Percentiles rank a stretch among this genome's conserved stretches.
phyloP scores from a whole-genome alignment of 495 filamentous ascomycete species.

The Penicillium crystallinum region DNA sequence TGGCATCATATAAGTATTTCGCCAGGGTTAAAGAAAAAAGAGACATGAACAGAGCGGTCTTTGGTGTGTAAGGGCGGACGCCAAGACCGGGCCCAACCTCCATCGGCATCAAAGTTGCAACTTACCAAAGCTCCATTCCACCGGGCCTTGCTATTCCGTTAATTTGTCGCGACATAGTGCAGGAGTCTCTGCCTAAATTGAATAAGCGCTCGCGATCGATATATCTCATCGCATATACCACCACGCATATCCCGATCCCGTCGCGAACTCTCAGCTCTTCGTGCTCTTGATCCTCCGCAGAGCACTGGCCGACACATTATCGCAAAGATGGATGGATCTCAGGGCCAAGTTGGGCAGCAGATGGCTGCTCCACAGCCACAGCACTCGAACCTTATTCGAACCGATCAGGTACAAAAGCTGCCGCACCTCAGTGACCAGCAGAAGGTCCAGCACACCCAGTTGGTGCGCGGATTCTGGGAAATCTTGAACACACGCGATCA shows the following conservation, averaged over 20 bases:
- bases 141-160: neutral
- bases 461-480: constrained; percentile 57
- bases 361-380: constrained; percentile 34
- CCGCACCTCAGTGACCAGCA: constrained; percentile 52
- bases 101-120: constrained; percentile 6
- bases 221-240: neutral
- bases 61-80: neutral
- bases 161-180: neutral
- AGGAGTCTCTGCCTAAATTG: neutral
- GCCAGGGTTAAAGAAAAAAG: neutral
- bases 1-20: neutral
- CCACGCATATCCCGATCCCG: neutral
- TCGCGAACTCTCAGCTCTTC: neutral
- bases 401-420: constrained; percentile 49
- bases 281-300: neutral
- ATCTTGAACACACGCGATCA: constrained; percentile 53
- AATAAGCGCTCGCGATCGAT: neutral
- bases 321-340: constrained; percentile 32
- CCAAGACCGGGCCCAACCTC: constrained; percentile 17
- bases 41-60: neutral
- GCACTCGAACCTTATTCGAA: constrained; percentile 46
- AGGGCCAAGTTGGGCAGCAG: constrained; percentile 29
- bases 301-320: neutral
- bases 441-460: constrained; percentile 59
- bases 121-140: neutral